Percentiles rank a stretch among this genome's conserved stretches.
Conservation (phyloP, 2,329 filamentous ascomycete genomes). For the Neurospora sp. region DNA sequence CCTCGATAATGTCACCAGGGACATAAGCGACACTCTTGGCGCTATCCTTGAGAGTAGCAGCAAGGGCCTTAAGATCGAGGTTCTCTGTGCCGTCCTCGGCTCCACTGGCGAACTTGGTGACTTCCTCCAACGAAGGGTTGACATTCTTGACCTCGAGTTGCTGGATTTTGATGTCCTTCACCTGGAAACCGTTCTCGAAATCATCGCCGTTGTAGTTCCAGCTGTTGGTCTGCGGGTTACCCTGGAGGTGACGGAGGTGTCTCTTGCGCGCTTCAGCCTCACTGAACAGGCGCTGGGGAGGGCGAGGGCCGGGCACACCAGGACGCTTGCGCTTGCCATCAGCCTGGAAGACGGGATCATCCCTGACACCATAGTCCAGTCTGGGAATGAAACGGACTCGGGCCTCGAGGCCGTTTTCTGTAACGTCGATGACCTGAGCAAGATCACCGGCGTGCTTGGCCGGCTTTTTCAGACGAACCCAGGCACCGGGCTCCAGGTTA, state of each 20-base stretch:
- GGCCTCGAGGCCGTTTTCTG: conserved; percentile 83
- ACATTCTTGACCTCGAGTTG: conserved; percentile 79
- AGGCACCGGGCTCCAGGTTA: conserved; percentile 74
- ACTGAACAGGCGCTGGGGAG: conserved; percentile 84
- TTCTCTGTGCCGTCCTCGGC: conserved; percentile 90
- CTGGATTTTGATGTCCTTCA: conserved; percentile 89
- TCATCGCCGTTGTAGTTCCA: conserved; percentile 83
- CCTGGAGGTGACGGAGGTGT: conserved; percentile 52
- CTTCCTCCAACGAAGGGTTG: conserved; percentile 86
- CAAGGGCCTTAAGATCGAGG: conserved; percentile 81
- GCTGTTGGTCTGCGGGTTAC: conserved; percentile 66
- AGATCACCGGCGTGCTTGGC: conserved; percentile 81
- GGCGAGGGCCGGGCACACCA: conserved; percentile 52
- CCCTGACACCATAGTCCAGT: conserved; percentile 81
- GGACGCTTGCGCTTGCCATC: conserved; percentile 75
- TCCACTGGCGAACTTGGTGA: conserved; percentile 84
- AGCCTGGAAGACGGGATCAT: conserved; percentile 48
- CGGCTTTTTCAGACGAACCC: conserved; percentile 76
- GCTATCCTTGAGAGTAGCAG: conserved; percentile 78
- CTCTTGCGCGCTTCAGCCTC: conserved; percentile 87
- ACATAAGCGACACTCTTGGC: conserved; percentile 76
- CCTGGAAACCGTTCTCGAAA: conserved; percentile 85
- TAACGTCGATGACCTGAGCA: conserved; percentile 84
- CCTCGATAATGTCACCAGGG: conserved; percentile 90
- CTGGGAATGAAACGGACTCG: conserved; percentile 81